Evolutionary conservation across 192 early-diverging fungal genomes (phyloP).

Genomic region (Rhizophagus clarus): DNA sequence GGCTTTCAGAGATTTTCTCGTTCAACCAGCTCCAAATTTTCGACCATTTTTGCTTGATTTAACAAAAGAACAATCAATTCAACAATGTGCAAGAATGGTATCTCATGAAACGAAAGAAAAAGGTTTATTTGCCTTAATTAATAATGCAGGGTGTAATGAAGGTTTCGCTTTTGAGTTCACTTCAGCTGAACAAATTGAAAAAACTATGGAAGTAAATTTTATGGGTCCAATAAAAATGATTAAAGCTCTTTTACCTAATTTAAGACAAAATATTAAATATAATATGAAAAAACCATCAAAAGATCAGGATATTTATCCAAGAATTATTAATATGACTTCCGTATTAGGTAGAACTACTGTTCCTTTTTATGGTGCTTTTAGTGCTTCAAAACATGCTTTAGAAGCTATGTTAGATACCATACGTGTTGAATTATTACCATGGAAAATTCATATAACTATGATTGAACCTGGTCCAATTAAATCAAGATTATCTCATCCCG

Average conservation of each 20-base stretch:
- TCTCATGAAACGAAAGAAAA: slow-evolving; percentile 24
- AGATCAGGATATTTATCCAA: slow-evolving; percentile 39
- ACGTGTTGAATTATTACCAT: slow-evolving; percentile 47
- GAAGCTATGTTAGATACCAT: slow-evolving; percentile 49
- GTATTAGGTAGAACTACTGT: slow-evolving; percentile 44
- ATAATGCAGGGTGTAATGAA: slow-evolving; percentile 32
- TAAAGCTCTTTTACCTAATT: slow-evolving; percentile 42
- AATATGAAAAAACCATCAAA: slow-evolving; percentile 27
- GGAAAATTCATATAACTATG: slow-evolving; percentile 50
- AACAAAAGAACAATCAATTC: slow-evolving; percentile 30
- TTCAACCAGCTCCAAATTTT: slow-evolving; percentile 4
- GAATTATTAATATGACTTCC: slow-evolving; percentile 48
- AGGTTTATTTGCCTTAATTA: slow-evolving; percentile 31
- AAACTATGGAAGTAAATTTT: slow-evolving; percentile 51
- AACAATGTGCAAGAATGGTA: slow-evolving; percentile 29
- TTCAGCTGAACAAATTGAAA: slow-evolving; percentile 26
- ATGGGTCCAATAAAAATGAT: slow-evolving; percentile 47
- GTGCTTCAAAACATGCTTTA: slow-evolving; percentile 49
- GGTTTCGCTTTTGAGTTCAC: slow-evolving; percentile 35
- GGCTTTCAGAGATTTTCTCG: slow-evolving; percentile 26
- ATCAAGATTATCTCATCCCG: background rate
- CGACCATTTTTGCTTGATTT: slow-evolving; percentile 31
- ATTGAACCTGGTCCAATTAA: slow-evolving; percentile 36
- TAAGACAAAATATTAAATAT: slow-evolving; percentile 41
- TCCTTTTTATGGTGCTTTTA: slow-evolving; percentile 44